These are phyloP conservation scores for Phyllostachys edulis DNA, from an alignment of 176 grass and related monocot species.

Conservation along the genomic window DNA sequence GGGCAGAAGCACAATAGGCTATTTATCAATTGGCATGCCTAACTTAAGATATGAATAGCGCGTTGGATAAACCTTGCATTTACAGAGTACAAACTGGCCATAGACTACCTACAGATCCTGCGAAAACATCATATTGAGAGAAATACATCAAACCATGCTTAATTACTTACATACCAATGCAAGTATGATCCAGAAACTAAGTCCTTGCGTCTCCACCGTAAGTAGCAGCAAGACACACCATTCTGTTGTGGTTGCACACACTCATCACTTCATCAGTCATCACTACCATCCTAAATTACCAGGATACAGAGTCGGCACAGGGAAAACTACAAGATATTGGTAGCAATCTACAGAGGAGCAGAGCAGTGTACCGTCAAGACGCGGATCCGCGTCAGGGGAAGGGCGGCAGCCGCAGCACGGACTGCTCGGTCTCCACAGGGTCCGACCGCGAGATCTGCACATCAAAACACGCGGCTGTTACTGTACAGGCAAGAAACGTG, in stretches of 20 bases:
- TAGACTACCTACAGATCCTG: not conserved
- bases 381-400: constrained; percentile 28
- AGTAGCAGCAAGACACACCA: not conserved
- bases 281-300: not conserved
- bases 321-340: not conserved
- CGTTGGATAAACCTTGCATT: not conserved
- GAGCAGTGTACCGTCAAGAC: not conserved
- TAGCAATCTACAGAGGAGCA: not conserved
- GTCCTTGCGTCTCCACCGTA: not conserved
- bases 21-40: not conserved
- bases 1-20: not conserved
- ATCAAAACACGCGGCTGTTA: not conserved
- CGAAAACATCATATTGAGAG: not conserved
- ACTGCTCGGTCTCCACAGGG: constrained; percentile 69
- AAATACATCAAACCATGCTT: not conserved
- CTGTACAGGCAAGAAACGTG: not conserved
- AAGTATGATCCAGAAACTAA: not conserved
- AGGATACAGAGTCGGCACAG: too few relatives aligned
- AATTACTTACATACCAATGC: not conserved
- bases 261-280: not conserved
- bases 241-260: not conserved
- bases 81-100: not conserved
- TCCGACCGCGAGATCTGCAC: constrained; percentile 83
- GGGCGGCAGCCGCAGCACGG: constrained; percentile 62
- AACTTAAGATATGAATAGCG: not conserved